Base-by-base conservation (phyloP, 1,284 basidiomycete genomes). In the Tetrapyrgos nigripes region DNA sequence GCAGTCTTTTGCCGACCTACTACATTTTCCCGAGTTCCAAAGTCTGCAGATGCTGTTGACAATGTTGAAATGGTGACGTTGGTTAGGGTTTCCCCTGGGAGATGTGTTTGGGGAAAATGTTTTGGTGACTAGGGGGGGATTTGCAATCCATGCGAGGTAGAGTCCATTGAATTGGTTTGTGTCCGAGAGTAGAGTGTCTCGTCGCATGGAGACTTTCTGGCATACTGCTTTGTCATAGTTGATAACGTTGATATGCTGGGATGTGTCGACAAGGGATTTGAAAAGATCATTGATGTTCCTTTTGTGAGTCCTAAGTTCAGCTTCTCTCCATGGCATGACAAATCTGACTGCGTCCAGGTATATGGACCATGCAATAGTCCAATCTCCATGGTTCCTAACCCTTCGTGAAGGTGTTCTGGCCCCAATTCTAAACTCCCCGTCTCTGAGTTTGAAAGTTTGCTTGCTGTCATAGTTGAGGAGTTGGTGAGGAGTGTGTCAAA, bases 141-240 rank as follows among this genome's bases (percentile, higher is more conserved):
- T n/a, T n/a, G n/a, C n/a, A 23, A 52, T 43, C 35, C 35, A 43
- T 4, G 14, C 13, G 21, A 52, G 24, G 13, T 4, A 37, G 21
- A 52, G 19, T 13, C 26, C 33, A 3, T 31, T 29, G 50, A 52
- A 52, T 10, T 19, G 5, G 2, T 13, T 21, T 13, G 43, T 11
- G 11, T 52, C 50, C 9, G 33, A 19, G 10, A 52, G 50, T 6
- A 33, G 27, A 26, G 21, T 17, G 8, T 44, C 13, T 8, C 50
- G 33, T 3, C 13, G 23, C 10, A 26, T 3, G 4, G 35, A 40
- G 35, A 43, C 35, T 40, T n/a, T 10, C 8, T 26, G 6, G 4
- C 23, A 21, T 9, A 43, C 29, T 23, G 50, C 50, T 13, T 26
- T 40, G 50, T 52, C 37, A n/a, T 52, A 52, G 21, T 52, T 52